These are phyloP conservation scores for Coemansia erecta DNA, from an alignment of 192 early-diverging fungal genomes.

Conservation along the genomic window DNA sequence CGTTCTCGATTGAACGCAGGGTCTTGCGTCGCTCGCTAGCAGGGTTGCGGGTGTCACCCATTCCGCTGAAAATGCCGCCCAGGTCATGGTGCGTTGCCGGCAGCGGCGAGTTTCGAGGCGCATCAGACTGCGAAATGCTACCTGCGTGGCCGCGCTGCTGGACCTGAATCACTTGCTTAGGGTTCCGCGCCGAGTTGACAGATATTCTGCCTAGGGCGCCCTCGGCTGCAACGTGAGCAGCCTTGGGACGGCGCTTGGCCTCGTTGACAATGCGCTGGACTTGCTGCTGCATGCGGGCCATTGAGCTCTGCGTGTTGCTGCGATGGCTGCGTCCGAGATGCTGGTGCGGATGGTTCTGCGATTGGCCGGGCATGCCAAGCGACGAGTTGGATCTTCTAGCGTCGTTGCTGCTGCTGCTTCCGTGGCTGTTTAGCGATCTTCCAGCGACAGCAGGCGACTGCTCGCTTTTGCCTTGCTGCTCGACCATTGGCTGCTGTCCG, in stretches of 20 bases:
- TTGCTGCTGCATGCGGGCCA: constrained; percentile 87
- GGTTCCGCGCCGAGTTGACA: constrained; percentile 82
- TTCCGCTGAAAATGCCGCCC: constrained; percentile 26
- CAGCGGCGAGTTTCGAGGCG: constrained; percentile 10
- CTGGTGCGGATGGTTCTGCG: constrained; percentile 26
- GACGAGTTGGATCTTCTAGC: constrained; percentile 7
- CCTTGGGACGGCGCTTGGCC: constrained; percentile 83
- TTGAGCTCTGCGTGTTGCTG: constrained; percentile 54
- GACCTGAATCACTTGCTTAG: constrained; percentile 80
- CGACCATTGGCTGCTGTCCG: background rate
- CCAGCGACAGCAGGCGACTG: background rate
- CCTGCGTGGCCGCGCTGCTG: constrained; percentile 47
- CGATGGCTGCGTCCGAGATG: constrained; percentile 19
- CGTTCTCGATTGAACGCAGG: constrained; percentile 71
- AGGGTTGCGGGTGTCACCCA: constrained; percentile 53
- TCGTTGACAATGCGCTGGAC: constrained; percentile 95
- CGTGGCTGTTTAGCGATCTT: constrained; percentile 5
- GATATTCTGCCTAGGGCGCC: constrained; percentile 95
- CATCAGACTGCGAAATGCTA: constrained; percentile 17
- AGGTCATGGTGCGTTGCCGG: constrained; percentile 15
- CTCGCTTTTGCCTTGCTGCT: constrained; percentile 26
- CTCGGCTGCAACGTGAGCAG: constrained; percentile 82
- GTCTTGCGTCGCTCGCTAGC: constrained; percentile 58
- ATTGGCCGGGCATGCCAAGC: background rate
- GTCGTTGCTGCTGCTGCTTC: constrained; percentile 4